Evolutionary conservation across 306 rosid genomes (phyloP).

Genomic region (Inga laurina): DNA sequence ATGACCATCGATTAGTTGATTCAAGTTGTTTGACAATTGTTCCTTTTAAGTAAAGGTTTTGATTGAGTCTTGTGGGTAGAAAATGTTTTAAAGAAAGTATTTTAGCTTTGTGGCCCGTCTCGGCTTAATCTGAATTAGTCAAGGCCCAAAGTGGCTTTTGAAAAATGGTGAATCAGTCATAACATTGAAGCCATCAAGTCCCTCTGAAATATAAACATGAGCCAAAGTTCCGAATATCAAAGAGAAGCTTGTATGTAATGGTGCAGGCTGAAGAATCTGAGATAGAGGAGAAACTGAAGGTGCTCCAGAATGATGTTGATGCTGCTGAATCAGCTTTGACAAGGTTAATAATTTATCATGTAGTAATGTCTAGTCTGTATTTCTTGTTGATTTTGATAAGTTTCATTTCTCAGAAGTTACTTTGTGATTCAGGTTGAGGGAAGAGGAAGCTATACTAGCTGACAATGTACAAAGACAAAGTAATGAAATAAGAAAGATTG

Average conservation of each 20-base stretch:
- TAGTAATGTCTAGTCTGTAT: constrained; percentile 20
- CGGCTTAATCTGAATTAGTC: background rate
- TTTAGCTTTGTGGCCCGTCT: background rate
- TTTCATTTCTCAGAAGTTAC: constrained; percentile 31
- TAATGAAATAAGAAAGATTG: constrained; percentile 46
- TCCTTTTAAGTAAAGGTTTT: background rate
- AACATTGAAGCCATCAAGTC: background rate
- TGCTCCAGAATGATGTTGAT: constrained; percentile 54
- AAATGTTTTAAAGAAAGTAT: background rate
- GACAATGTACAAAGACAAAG: constrained; percentile 35
- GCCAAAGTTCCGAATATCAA: background rate
- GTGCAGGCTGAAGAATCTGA: constrained; percentile 81
- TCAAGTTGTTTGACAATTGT: background rate
- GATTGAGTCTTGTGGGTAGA: background rate
- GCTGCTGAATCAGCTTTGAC: constrained; percentile 45
- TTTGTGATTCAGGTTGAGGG: constrained; percentile 60
- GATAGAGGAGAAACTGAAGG: constrained; percentile 63
- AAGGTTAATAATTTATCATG: constrained; percentile 48
- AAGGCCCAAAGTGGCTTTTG: background rate
- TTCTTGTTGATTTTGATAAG: constrained; percentile 33
- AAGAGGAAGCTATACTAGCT: constrained; percentile 51
- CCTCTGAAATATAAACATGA: background rate
- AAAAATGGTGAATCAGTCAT: background rate
- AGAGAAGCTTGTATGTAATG: constrained; percentile 1
- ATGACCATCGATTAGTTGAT: background rate